Base-by-base conservation (phyloP, 2,329 filamentous ascomycete genomes). In the Fusarium equiseti region DNA sequence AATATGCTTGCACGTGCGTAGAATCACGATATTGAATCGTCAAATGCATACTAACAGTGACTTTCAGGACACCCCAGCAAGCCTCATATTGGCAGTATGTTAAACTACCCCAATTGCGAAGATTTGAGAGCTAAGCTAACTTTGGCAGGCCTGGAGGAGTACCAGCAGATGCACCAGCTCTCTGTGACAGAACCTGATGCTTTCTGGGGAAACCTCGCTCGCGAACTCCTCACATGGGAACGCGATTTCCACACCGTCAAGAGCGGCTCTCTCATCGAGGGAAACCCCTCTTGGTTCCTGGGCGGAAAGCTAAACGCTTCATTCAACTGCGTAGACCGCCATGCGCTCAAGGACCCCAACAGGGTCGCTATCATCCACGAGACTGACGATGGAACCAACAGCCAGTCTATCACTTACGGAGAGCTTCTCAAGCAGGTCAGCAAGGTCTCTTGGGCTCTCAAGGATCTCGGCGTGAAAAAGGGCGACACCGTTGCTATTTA, bases 291-390 rank as follows among this genome's bases (percentile, higher is more conserved):
- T 64, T 98, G 95, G 95, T 98, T 98, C 79, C 82, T 94, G 58
- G 95, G 97, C 82, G 95, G 95, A 73, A 88, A 90, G 75, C 85
- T 98, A 76, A 98, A 98, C 77, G 95, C 95, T 59, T 95, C 92
- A 26, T 98, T 93, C 87, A 98, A 98, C 86, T 97, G 94, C 77
- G 91, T 98, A 65, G 95, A 98, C 77, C 92, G 95, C 59, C 95
- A 97, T 81, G 95, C 95, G 4, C 87, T 95, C 82, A 94, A 94
- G 81, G 89, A 97, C 82, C 95, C 95, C 22, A 85, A 97, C 83
- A 93, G 91, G 84, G 89, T 94, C 27, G 95, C 95, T 76, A 95
- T 98, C 81, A 96, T 97, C 83, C 98, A 97, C 84, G 95, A 98
- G 84, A 94, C 93, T 64, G 95, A 98, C 77, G 94, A 98, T 81